Percentiles rank a stretch among this genome's conserved stretches.
phyloP scores from a whole-genome alignment of 495 filamentous ascomycete species.

The Aspergillus egyptiacus region DNA sequence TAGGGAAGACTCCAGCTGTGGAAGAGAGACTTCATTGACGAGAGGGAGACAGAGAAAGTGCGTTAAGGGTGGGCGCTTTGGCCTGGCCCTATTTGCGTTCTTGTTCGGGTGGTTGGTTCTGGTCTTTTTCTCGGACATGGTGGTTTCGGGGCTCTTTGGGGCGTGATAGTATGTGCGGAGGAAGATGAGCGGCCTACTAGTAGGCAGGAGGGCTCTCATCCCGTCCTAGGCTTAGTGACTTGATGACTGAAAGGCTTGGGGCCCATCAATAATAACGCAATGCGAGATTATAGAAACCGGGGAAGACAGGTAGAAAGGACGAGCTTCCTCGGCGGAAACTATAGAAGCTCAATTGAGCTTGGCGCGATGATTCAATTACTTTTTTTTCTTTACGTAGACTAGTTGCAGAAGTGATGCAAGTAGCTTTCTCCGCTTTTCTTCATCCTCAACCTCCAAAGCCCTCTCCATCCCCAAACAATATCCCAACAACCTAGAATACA shows the following conservation, averaged over 20 bases:
- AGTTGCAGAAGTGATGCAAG: constrained; percentile 7
- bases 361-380: constrained; percentile 9
- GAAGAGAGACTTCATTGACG: constrained; percentile 53
- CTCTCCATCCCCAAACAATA: too few relatives aligned
- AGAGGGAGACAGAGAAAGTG: constrained; percentile 88
- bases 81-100: constrained; percentile 9
- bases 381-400: constrained; percentile 4
- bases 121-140: constrained; percentile 11
- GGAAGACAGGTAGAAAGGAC: too few relatives aligned
- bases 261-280: too few relatives aligned
- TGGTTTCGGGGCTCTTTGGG: constrained; percentile 2
- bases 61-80: constrained; percentile 52
- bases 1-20: constrained; percentile 57
- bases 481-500: too few relatives aligned
- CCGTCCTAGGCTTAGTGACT: too few relatives aligned
- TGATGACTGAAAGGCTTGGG: too few relatives aligned
- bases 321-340: too few relatives aligned
- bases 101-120: neutral
- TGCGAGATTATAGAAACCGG: too few relatives aligned
- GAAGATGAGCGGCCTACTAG: neutral
- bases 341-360: constrained; percentile 12
- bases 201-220: neutral
- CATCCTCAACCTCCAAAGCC: neutral
- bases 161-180: neutral
- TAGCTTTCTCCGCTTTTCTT: constrained; percentile 9